These are phyloP conservation scores for Avena atlantica DNA, from an alignment of 176 grass and related monocot genomes.

Conservation along the genomic window DNA sequence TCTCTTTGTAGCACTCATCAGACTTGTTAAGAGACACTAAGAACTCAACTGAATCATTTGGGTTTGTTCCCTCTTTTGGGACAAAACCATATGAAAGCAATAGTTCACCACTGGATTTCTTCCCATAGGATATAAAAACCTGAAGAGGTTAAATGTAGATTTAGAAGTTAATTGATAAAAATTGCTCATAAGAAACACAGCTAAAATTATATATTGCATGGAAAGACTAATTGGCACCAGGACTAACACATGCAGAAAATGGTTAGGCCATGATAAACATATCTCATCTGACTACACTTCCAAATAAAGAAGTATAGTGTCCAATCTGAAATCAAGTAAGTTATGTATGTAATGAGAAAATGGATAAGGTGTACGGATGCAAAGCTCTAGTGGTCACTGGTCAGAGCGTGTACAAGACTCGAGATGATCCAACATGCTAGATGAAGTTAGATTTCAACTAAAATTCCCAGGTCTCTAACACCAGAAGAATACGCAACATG, in stretches of 20 bases:
- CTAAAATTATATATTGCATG: slow-evolving; percentile 16
- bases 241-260: slow-evolving; percentile 21
- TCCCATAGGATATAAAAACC: slow-evolving; percentile 98
- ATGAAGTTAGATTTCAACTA: slow-evolving; percentile 8
- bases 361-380: not conserved
- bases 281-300: not conserved
- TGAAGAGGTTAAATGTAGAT: slow-evolving; percentile 40
- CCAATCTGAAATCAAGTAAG: slow-evolving; percentile 9
- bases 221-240: not conserved
- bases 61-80: slow-evolving; percentile 93
- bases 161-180: not conserved
- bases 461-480: slow-evolving; percentile 24
- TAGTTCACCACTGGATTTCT: slow-evolving; percentile 94
- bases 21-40: slow-evolving; percentile 77
- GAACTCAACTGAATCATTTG: slow-evolving; percentile 93
- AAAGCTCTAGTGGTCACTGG: slow-evolving; percentile 1
- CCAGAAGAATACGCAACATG: slow-evolving; percentile 8
- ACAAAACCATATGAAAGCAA: slow-evolving; percentile 99
- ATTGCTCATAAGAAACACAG: not conserved
- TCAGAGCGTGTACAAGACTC: not conserved
- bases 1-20: slow-evolving; percentile 87
- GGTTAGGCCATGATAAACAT: slow-evolving; percentile 7
- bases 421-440: not conserved
- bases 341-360: slow-evolving; percentile 29
- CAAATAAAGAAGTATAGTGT: slow-evolving; percentile 21